Evolutionary conservation across 768 basidiomycete species (phyloP), one percentile per base, ranked within the genome.

Genomic region (Cystofilobasidium capitatum): DNA sequence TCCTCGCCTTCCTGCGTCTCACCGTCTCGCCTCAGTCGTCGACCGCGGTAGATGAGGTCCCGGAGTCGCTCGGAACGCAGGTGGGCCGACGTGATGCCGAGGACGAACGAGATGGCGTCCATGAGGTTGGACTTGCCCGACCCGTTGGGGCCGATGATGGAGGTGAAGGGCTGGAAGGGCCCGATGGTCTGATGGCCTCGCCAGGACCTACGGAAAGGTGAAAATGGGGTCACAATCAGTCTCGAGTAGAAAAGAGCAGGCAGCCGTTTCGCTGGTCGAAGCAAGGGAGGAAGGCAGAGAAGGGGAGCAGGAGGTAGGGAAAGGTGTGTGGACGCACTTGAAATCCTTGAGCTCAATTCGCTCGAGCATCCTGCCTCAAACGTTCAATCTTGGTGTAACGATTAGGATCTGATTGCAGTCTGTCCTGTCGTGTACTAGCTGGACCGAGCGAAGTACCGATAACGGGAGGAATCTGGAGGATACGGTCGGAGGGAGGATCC

Each of bases 101-200:
- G 85, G 12, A 98, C 96, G 76, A 99, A 98, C 4, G 96, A 98
- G 71, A 99, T 97, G 61, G 96, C 96, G 76, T 99, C 96, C 96
- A 98, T 98, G 65, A 98, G 84, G 76, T 99, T 99, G 13, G 91
- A 94, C 76, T 99, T 98, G 69, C 96, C 96, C 0, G 94, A 91
- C 66, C 96, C 94, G 86, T 99, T 98, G 40, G 96, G 94, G 26
- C 96, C 96, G 72, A 99, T 97, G 64, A 97, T 83, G 14, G 91
- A 94, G 0, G 94, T 93, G 78, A 99, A 99, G 74, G 86, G 72
- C 8, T 75, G 73, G 80, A 93, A 92, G 1, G 91, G 91, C 0
- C 91, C 92, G 58, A 93, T 90, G 35, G 84, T 83, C 76, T 91
- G 88, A 75, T 88, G 86, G 1, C 79, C 79, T 83, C 89, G 82